Evolutionary conservation across 202 grass and related monocot genomes (phyloP).

Genomic region (Setaria viridis): DNA sequence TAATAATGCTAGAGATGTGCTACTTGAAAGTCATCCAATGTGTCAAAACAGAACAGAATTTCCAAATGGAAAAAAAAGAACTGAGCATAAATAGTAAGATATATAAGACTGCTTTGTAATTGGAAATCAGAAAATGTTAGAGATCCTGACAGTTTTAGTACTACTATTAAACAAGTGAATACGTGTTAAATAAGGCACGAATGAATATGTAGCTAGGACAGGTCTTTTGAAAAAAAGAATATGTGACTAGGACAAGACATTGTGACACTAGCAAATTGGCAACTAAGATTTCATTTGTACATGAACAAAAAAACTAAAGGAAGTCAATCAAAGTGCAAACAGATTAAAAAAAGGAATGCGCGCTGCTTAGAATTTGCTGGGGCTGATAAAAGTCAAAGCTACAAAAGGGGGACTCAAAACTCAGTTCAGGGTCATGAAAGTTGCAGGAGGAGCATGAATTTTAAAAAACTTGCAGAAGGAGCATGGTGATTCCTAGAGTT

Average conservation of each 20-base stretch:
- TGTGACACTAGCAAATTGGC: background rate
- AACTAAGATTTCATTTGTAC: background rate
- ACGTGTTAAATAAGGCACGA: background rate
- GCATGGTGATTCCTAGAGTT: background rate
- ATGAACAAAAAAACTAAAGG: background rate
- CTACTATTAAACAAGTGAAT: background rate
- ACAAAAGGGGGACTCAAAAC: background rate
- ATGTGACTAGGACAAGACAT: background rate
- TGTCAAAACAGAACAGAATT: background rate
- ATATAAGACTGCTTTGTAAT: conserved; percentile 4
- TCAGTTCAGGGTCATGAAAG: background rate
- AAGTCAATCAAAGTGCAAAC: background rate
- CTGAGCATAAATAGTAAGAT: background rate
- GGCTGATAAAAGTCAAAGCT: background rate
- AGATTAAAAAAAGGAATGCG: background rate
- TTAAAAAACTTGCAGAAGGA: no score
- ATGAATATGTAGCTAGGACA: conserved; percentile 22
- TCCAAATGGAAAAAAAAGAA: background rate
- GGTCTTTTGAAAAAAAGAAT: background rate
- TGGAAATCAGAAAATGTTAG: background rate
- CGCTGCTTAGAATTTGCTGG: background rate
- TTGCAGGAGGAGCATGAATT: background rate
- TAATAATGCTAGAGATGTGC: no score
- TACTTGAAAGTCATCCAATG: no score
- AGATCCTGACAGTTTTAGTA: background rate